Evolutionary conservation across 495 filamentous ascomycete species (phyloP), one percentile per base, ranked within the genome.

Genomic region (Tirmania nivea): DNA sequence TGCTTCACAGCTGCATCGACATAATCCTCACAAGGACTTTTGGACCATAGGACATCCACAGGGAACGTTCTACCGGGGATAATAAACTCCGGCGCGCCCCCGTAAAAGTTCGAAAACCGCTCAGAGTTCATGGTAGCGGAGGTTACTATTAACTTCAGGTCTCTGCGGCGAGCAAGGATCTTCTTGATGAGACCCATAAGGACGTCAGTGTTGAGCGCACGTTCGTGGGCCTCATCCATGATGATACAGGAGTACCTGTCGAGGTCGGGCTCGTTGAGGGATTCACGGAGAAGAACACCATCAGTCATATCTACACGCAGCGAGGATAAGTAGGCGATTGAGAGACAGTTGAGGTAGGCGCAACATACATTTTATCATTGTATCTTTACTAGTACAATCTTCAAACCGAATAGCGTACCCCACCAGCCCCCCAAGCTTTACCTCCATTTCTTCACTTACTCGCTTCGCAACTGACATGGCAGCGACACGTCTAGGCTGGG

Each of bases 401-500:
- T 99, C 92, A 64, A 99, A 99, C 34, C 92, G 87, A 65, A 99
- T 99, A 2, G 92, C 89, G 69, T 96, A 99, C 49, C 92, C 92
- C 34, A 99, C 92, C 1, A 78, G 69, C 42, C 78, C 79, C 20
- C 92, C 92, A 12, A 99, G 74, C 50, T 81, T 81, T n/a, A 94
- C 86, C 60, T 93, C 86, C 92, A 99, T 99, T 68, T 99, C 92
- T 66, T 99, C 92, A 57, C 85, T 86, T 21, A 99, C 92, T 69
- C 92, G 85, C 67, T 95, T 96, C 10, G 90, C 90, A 19, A 99
- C 90, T 16, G 84, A 92, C 79, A 96, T 94, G 16, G 90, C 90
- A 39, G 90, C 90, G 2, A 99, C 90, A 71, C 92, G 86, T 56
- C 90, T 83, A 42, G 90, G 90, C 59, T 99, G 90, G 3, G 90